Percentiles rank a stretch among this genome's conserved stretches.
These are phyloP conservation scores for Orychophragmus violaceus DNA, from an alignment of 345 rosid genomes.

Conservation along the genomic window DNA sequence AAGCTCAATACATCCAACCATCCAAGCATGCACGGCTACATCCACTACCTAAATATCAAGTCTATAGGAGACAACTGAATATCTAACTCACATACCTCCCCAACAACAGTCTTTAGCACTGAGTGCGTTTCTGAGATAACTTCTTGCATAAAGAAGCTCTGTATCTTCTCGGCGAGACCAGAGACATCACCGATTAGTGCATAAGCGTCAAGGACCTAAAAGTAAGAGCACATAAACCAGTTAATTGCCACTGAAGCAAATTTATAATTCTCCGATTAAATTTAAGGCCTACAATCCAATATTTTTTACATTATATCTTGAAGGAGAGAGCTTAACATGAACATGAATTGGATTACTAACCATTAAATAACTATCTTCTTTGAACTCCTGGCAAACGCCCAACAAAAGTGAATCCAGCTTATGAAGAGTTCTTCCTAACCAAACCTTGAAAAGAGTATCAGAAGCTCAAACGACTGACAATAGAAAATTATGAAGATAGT, in stretches of 20 bases:
- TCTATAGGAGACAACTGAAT: neutral
- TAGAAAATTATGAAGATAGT: conserved; percentile 3
- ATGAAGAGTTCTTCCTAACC: conserved; percentile 97
- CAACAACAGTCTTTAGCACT: conserved; percentile 61
- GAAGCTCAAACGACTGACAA: conserved; percentile 8
- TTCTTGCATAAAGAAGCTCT: conserved; percentile 97
- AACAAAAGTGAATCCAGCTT: conserved; percentile 87
- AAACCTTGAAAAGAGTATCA: conserved; percentile 52
- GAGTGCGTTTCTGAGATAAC: conserved; percentile 86
- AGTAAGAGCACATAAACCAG: conserved; percentile 15
- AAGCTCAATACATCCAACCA: conserved; percentile 5
- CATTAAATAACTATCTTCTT: conserved; percentile 76
- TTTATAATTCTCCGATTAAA: neutral
- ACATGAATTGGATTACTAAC: conserved; percentile 44
- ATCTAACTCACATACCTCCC: conserved; percentile 54
- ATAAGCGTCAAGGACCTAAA: conserved; percentile 94
- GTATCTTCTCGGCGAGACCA: conserved; percentile 97
- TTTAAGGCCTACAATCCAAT: neutral
- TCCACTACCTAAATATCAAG: conserved; percentile 9
- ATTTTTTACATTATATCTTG: neutral
- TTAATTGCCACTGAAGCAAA: conserved; percentile 10
- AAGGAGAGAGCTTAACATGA: conserved; percentile 15
- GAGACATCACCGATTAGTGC: conserved; percentile 94
- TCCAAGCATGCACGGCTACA: neutral
- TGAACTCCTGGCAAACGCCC: conserved; percentile 93